A percentile compares a stretch with the other conserved stretches of the same genome.
phyloP scores from a whole-genome alignment of 2,329 filamentous ascomycete species.

The Aspergillus japonicus region DNA sequence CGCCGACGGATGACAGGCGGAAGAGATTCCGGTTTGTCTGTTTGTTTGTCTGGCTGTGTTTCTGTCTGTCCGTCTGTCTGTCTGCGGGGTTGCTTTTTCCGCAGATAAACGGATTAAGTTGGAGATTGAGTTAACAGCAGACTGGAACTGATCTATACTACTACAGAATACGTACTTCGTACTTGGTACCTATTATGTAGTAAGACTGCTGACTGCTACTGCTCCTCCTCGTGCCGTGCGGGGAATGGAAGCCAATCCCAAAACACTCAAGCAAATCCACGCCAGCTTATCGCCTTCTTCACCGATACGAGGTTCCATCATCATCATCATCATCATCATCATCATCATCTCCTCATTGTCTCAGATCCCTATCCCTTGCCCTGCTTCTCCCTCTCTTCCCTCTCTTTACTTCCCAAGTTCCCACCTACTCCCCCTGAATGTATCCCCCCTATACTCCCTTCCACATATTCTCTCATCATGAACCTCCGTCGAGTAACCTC shows the following conservation, averaged over 20 bases:
- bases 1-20: not conserved
- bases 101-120: no score
- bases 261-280: no score
- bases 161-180: no score
- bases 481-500: constrained; percentile 23
- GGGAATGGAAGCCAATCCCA: not conserved
- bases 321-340: no score
- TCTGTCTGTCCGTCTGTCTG: no score
- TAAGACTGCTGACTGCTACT: no score
- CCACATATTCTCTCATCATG: constrained; percentile 17
- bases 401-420: not conserved
- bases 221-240: not conserved
- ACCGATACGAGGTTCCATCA: not conserved
- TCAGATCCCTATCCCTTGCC: not conserved
- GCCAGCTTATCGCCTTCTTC: not conserved
- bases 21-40: not conserved
- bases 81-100: no score
- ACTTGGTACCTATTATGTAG: no score
- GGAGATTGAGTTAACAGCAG: no score
- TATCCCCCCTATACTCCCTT: not conserved
- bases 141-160: no score
- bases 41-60: no score
- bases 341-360: not conserved
- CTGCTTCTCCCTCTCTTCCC: not conserved
- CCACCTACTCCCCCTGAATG: not conserved